These are phyloP conservation scores for Suhomyces pyralidae DNA, from an alignment of 805 yeast genomes.

Conservation along the genomic window DNA sequence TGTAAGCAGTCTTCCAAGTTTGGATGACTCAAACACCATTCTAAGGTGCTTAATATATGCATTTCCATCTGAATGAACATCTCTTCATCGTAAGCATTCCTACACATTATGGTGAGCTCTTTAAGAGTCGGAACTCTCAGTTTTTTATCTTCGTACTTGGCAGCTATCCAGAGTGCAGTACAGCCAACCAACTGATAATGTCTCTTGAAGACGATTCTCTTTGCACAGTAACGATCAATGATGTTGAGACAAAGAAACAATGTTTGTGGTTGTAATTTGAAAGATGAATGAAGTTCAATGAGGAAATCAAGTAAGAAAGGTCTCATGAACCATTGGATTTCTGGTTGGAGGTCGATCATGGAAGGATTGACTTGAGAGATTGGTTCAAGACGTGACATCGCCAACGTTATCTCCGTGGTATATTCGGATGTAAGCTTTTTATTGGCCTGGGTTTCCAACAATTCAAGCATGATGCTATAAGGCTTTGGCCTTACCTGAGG, in stretches of 20 bases:
- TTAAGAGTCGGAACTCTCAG: conserved; percentile 54
- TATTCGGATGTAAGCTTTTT: conserved; percentile 44
- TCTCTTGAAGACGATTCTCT: conserved; percentile 44
- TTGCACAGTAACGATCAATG: conserved; percentile 46
- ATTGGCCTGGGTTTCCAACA: conserved; percentile 46
- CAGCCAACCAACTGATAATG: conserved; percentile 48
- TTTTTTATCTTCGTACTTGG: conserved; percentile 57
- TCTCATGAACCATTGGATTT: conserved; percentile 49
- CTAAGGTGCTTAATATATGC: conserved; percentile 41
- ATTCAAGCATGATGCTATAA: conserved; percentile 45
- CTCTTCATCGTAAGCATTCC: conserved; percentile 55
- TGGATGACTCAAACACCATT: conserved; percentile 46
- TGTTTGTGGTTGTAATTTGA: conserved; percentile 41
- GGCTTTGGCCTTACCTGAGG: conserved; percentile 31
- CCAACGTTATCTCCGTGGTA: conserved; percentile 32
- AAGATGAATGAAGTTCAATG: conserved; percentile 42
- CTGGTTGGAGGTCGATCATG: conserved; percentile 49
- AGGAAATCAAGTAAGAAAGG: conserved; percentile 43
- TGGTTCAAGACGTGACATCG: conserved; percentile 40
- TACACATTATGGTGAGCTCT: conserved; percentile 54
- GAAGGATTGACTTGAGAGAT: conserved; percentile 44
- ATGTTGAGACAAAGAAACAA: conserved; percentile 43
- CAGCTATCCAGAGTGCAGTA: conserved; percentile 48
- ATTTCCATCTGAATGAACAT: conserved; percentile 49
- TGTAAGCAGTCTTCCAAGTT: conserved; percentile 52